Conservation (phyloP, 768 basidiomycete species). For the Mycena galericulata region DNA sequence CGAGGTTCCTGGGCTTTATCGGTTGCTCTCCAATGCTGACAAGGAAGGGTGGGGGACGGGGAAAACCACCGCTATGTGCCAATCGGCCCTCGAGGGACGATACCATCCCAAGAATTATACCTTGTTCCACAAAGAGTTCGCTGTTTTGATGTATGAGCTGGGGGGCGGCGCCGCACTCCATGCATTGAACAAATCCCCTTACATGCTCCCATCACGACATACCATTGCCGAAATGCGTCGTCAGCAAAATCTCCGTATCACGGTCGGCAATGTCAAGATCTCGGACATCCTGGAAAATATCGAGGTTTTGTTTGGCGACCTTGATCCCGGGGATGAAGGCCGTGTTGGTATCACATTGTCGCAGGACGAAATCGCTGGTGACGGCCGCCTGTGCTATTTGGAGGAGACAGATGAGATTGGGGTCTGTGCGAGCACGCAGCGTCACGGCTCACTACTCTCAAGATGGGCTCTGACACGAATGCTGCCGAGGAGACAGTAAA, state of each 20-base stretch:
- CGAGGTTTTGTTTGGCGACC: background rate
- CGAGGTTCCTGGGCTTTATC: background rate
- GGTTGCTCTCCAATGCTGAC: background rate
- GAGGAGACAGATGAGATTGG: constrained; percentile 37
- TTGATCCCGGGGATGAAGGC: constrained; percentile 28
- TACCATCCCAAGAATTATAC: constrained; percentile 40
- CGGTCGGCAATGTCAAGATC: constrained; percentile 1
- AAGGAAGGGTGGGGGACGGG: background rate
- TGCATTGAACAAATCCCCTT: constrained; percentile 41
- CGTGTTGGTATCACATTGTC: constrained; percentile 31
- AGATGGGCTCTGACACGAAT: constrained; percentile 37
- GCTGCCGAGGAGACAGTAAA: constrained; percentile 14
- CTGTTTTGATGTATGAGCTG: constrained; percentile 41
- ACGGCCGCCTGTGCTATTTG: constrained; percentile 41
- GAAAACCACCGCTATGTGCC: background rate
- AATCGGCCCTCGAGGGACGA: constrained; percentile 22
- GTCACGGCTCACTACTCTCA: constrained; percentile 25
- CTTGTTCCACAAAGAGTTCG: constrained; percentile 40
- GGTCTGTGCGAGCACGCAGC: constrained; percentile 45
- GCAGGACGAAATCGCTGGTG: constrained; percentile 44
- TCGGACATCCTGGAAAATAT: background rate
- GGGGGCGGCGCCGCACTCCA: constrained; percentile 45
- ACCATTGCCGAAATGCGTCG: constrained; percentile 34
- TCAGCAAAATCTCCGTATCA: constrained; percentile 33
- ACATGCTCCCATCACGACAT: constrained; percentile 37